A percentile compares a stretch with the other conserved stretches of the same genome.
Conservation (phyloP, 2,329 filamentous ascomycete species). For the Meredithiella fracta region DNA sequence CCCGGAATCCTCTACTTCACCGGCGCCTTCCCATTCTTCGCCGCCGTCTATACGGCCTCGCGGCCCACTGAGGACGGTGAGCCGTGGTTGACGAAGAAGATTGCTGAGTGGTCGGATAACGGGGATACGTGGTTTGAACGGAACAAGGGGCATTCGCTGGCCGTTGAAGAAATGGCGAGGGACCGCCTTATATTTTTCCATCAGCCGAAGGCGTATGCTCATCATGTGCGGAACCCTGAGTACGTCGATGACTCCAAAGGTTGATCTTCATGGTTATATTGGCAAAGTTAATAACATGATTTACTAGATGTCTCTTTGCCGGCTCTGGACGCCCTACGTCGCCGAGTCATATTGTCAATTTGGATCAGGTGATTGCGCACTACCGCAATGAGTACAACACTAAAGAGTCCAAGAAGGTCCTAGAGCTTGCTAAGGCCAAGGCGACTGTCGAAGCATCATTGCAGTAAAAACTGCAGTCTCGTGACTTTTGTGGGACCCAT, state of each 20-base stretch:
- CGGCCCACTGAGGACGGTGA: constrained; percentile 32
- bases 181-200: constrained; percentile 40
- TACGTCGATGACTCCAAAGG: constrained; percentile 25
- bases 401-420: constrained; percentile 38
- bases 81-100: constrained; percentile 28
- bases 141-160: constrained; percentile 35
- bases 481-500: too few species aligned
- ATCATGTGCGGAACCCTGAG: constrained; percentile 42
- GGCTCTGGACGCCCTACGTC: constrained; percentile 26
- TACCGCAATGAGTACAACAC: constrained; percentile 37
- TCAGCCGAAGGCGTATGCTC: constrained; percentile 27
- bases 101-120: constrained; percentile 26
- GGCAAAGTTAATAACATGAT: constrained; percentile 22
- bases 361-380: constrained; percentile 41
- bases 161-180: constrained; percentile 38
- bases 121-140: constrained; percentile 32
- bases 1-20: constrained; percentile 31
- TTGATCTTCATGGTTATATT: background rate
- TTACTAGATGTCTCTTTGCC: constrained; percentile 37
- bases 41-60: constrained; percentile 32
- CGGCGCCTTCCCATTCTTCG: constrained; percentile 28
- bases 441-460: background rate
- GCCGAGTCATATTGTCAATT: constrained; percentile 22
- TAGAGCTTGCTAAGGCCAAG: constrained; percentile 28
- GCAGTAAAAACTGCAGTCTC: background rate